Evolutionary conservation across 2,329 filamentous ascomycete species (phyloP).

Genomic region (Fusarium beomiforme): DNA sequence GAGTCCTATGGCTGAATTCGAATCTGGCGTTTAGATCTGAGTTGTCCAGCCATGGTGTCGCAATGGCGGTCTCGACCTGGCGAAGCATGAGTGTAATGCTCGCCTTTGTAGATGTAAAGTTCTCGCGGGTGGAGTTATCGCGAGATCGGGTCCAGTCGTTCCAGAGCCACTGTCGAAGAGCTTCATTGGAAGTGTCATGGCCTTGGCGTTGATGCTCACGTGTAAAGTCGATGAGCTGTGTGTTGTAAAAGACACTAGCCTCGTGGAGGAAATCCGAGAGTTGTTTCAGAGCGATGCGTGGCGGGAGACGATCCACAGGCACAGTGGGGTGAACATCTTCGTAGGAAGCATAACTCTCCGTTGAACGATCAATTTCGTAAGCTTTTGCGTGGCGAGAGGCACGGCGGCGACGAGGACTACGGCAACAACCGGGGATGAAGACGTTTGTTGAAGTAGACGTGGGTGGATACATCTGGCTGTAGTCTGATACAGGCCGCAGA

Average conservation of each 20-base stretch:
- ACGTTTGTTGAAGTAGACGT: background rate
- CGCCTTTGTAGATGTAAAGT: constrained; percentile 23
- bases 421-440: background rate
- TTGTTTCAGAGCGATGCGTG: constrained; percentile 28
- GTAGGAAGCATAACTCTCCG: constrained; percentile 4
- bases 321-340: background rate
- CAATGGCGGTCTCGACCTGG: constrained; percentile 15
- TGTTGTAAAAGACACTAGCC: constrained; percentile 10
- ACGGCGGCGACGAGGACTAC: constrained; percentile 9
- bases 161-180: constrained; percentile 25
- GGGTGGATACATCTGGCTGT: constrained; percentile 7
- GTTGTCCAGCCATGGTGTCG: constrained; percentile 17
- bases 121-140: constrained; percentile 3
- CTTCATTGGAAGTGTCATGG: constrained; percentile 9
- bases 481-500: background rate
- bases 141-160: constrained; percentile 13
- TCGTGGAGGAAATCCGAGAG: constrained; percentile 23
- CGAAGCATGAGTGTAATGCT: constrained; percentile 6
- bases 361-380: constrained; percentile 5
- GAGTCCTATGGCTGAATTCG: constrained; percentile 1
- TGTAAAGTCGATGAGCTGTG: constrained; percentile 16
- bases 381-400: background rate
- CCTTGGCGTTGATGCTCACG: constrained; percentile 5
- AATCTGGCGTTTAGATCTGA: constrained; percentile 6
- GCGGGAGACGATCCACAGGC: constrained; percentile 16